Conservation (phyloP, 2,329 filamentous ascomycete genomes). For the Ceratocystis lukuohia region DNA sequence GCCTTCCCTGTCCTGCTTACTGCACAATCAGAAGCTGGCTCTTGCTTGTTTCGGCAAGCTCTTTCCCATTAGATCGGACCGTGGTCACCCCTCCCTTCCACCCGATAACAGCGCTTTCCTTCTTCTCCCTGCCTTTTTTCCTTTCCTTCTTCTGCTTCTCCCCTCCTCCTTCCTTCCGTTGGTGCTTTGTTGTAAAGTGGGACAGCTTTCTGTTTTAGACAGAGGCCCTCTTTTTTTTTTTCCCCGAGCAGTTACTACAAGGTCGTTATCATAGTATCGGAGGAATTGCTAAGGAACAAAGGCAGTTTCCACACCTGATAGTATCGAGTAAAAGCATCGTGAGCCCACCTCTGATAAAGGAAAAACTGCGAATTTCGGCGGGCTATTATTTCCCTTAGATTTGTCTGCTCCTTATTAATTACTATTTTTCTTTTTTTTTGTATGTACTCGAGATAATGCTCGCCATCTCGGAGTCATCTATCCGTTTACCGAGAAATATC, state of each 20-base stretch:
- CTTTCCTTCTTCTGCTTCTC: neutral
- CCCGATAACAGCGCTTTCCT: conserved; percentile 8
- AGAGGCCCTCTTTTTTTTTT: neutral
- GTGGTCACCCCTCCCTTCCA: conserved; percentile 8
- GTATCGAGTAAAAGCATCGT: conserved; percentile 11
- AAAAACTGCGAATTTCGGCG: neutral
- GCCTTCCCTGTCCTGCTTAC: neutral
- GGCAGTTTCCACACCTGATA: conserved; percentile 13
- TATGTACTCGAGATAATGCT: neutral
- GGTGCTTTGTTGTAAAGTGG: conserved; percentile 9
- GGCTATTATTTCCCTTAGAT: neutral
- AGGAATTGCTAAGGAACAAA: neutral
- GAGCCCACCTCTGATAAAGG: neutral
- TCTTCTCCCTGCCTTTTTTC: neutral
- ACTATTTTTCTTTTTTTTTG: neutral
- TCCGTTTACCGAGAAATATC: conserved; percentile 6
- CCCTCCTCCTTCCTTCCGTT: neutral
- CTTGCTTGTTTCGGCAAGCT: conserved; percentile 12
- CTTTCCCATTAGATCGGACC: conserved; percentile 1
- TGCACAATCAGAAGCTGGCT: conserved; percentile 8
- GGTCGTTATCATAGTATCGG: neutral
- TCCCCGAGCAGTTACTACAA: neutral
- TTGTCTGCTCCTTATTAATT: neutral
- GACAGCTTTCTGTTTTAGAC: neutral
- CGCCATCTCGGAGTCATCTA: neutral